Conservation (phyloP, 805 yeast species). For the Starmerella kuoi region DNA sequence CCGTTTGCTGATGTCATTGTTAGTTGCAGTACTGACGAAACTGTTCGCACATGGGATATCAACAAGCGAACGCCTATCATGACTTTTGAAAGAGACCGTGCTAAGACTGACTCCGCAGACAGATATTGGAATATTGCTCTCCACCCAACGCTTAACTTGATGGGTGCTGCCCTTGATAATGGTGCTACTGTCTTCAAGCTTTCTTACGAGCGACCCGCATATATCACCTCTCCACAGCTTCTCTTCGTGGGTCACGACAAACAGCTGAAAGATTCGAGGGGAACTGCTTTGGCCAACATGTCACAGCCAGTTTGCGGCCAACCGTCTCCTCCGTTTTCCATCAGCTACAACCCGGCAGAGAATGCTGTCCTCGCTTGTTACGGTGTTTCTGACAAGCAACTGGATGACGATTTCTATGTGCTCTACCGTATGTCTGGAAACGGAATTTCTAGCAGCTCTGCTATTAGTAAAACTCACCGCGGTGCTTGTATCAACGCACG, state of each 20-base stretch:
- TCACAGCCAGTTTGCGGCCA: constrained; percentile 3
- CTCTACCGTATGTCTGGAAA: not conserved
- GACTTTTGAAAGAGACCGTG: constrained; percentile 86
- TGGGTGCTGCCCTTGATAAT: constrained; percentile 92
- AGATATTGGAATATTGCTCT: constrained; percentile 76
- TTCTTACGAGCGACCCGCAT: constrained; percentile 96
- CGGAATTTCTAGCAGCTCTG: constrained; percentile 24
- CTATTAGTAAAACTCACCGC: constrained; percentile 34
- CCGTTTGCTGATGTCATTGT: constrained; percentile 85
- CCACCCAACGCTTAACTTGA: constrained; percentile 82
- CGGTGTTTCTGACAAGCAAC: constrained; percentile 27
- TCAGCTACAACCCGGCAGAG: constrained; percentile 88
- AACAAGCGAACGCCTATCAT: constrained; percentile 87
- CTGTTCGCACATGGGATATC: constrained; percentile 92
- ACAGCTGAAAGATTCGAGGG: constrained; percentile 42
- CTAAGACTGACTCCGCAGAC: constrained; percentile 35
- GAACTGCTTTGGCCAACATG: constrained; percentile 61
- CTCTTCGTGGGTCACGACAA: constrained; percentile 70
- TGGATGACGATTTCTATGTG: not conserved
- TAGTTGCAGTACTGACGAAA: constrained; percentile 92
- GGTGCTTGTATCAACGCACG: constrained; percentile 38
- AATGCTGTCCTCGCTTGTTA: constrained; percentile 60
- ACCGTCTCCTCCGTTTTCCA: constrained; percentile 28
- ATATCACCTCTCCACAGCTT: constrained; percentile 48
- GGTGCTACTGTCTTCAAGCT: constrained; percentile 97